Evolutionary conservation across 2,329 filamentous ascomycete genomes (phyloP).

Genomic region (Aspergillus quadricinctus): DNA sequence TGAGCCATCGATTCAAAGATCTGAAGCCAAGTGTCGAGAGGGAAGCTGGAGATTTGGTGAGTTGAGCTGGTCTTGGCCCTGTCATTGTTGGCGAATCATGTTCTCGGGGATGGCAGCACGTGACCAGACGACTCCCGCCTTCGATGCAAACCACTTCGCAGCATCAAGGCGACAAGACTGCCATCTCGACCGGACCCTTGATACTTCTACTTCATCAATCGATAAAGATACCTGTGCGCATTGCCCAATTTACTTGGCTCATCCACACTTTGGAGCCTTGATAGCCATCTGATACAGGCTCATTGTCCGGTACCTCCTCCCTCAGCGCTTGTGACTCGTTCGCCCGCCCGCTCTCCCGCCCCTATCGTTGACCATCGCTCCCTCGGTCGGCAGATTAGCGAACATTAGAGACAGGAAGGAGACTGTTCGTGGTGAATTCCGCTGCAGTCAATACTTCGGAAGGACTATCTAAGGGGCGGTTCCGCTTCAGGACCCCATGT

Average conservation of each 20-base stretch:
- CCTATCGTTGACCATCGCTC: conserved; percentile 19
- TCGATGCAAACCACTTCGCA: conserved; percentile 38
- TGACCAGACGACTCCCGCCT: conserved; percentile 34
- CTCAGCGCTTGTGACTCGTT: conserved; percentile 25
- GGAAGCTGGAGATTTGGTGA: not conserved
- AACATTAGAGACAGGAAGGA: conserved; percentile 8
- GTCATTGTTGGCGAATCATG: conserved; percentile 22
- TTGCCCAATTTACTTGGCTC: conserved; percentile 5
- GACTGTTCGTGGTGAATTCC: conserved; percentile 10
- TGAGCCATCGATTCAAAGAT: not conserved
- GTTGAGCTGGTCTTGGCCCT: conserved; percentile 19
- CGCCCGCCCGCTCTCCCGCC: conserved; percentile 16
- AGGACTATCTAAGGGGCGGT: conserved; percentile 23
- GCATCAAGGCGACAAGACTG: conserved; percentile 20
- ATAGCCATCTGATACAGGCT: conserved; percentile 14
- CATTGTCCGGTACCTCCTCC: conserved; percentile 12
- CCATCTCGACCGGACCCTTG: conserved; percentile 23
- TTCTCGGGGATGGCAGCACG: conserved; percentile 22
- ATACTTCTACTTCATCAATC: conserved; percentile 16
- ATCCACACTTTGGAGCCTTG: conserved; percentile 4
- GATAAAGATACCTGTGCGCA: conserved; percentile 7
- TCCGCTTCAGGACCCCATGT: conserved; percentile 42
- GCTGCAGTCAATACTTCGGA: conserved; percentile 15
- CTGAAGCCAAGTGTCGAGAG: not conserved
- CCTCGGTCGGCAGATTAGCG: conserved; percentile 3